Percentiles rank a stretch among this genome's conserved stretches.
phyloP scores from a whole-genome alignment of 1,139 yeast genomes.

The Zygoascus hellenicus region DNA sequence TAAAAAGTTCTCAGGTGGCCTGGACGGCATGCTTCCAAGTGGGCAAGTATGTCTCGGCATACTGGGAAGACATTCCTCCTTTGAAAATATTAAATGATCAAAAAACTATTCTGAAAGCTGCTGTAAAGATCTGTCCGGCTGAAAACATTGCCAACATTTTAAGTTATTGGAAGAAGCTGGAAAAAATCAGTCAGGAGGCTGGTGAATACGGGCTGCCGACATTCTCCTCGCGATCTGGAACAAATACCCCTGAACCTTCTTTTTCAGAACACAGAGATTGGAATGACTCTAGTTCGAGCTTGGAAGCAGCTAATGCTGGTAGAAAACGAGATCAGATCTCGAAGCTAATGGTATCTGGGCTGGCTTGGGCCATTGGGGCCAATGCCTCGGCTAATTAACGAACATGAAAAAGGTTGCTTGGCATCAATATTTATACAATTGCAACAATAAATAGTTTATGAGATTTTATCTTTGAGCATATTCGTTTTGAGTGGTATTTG shows the following conservation, averaged over 20 bases:
- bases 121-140: slow-evolving; percentile 37
- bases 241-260: slow-evolving; percentile 5
- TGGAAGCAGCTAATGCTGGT: slow-evolving; percentile 1
- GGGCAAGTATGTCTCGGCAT: slow-evolving; percentile 49
- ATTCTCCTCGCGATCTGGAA: neutral
- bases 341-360: slow-evolving; percentile 49
- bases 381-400: slow-evolving; percentile 19
- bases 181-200: slow-evolving; percentile 11
- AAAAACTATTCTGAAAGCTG: slow-evolving; percentile 41
- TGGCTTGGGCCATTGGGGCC: slow-evolving; percentile 68
- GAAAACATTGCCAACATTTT: slow-evolving; percentile 30
- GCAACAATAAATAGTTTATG: neutral
- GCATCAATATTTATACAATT: neutral
- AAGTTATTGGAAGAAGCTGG: slow-evolving; percentile 31
- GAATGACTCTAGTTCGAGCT: slow-evolving; percentile 18
- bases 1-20: slow-evolving; percentile 29
- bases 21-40: slow-evolving; percentile 59
- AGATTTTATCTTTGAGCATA: no score
- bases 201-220: neutral
- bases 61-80: slow-evolving; percentile 39
- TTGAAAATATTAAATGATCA: slow-evolving; percentile 38
- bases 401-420: neutral
- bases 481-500: no score
- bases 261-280: no score
- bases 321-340: slow-evolving; percentile 45